A percentile compares a stretch with the other conserved stretches of the same genome.
Conservation (phyloP, 805 yeast species). For the Scheffersomyces spartinae region DNA sequence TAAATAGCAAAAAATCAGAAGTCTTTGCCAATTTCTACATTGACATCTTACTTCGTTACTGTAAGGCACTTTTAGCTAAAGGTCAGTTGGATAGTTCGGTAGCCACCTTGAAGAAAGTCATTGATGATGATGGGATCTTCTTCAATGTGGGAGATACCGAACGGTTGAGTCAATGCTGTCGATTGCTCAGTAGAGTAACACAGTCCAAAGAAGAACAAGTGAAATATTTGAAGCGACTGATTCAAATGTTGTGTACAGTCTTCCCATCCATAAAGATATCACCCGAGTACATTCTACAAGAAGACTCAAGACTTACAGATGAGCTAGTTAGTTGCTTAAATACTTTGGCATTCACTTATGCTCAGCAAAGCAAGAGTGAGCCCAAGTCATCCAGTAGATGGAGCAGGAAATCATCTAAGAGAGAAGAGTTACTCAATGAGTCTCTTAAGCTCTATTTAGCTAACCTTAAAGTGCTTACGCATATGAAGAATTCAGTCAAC, state of each 20-base stretch:
- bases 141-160: slow-evolving; percentile 29
- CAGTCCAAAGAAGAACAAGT: slow-evolving; percentile 10
- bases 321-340: slow-evolving; percentile 23
- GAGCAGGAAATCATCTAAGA: no score
- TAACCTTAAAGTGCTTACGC: slow-evolving; percentile 15
- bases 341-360: slow-evolving; percentile 21
- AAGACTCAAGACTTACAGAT: slow-evolving; percentile 20
- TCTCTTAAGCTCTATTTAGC: slow-evolving; percentile 27
- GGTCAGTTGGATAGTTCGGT: slow-evolving; percentile 22
- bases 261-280: slow-evolving; percentile 15
- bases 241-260: slow-evolving; percentile 20
- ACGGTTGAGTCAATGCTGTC: slow-evolving; percentile 26
- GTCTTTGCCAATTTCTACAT: slow-evolving; percentile 30
- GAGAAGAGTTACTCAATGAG: slow-evolving; percentile 9
- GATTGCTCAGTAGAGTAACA: slow-evolving; percentile 19
- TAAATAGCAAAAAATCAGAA: slow-evolving; percentile 17
- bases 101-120: slow-evolving; percentile 14
- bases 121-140: slow-evolving; percentile 25
- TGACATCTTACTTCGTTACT: slow-evolving; percentile 29
- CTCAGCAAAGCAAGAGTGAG: slow-evolving; percentile 8
- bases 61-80: slow-evolving; percentile 28
- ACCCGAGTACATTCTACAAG: slow-evolving; percentile 14
- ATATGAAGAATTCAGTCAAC: slow-evolving; percentile 6
- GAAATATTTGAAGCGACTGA: slow-evolving; percentile 16
- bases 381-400: no score